Evolutionary conservation across 1,139 yeast genomes (phyloP), one percentile per base, ranked within the genome.

Genomic region (Geotrichum candidum): DNA sequence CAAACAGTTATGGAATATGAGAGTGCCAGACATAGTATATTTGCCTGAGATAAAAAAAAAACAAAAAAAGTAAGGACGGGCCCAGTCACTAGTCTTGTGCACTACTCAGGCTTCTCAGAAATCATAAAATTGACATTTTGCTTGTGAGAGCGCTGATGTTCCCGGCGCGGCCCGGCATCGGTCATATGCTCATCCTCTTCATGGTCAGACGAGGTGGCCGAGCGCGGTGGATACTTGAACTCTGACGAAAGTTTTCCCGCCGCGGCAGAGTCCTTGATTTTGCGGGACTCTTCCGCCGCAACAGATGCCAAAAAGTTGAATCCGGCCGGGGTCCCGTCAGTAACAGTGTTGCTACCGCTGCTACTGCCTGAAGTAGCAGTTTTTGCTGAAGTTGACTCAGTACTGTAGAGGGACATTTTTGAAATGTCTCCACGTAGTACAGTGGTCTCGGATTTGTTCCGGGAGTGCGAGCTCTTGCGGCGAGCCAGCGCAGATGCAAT

Each of bases 61-160:
- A 27, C 3, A 29, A 29, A 3, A 5, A 4, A 29, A 4, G 10
- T 4, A 29, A 29, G 33, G 9, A 5, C 33, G 33, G 33, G 33
- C 10, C 33, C 33, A 1, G 33, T 9, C 33, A 29, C 9, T 29
- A 29, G 27, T 25, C 27, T 25, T 38, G n/a, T n/a, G 31, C 11
- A 53, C 35, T n/a, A 50, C 51, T 48, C 31, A 38, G 31, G 38
- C 50, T 35, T 51, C 7, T 61, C 63, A 1, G 63, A 61, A 22
- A 63, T 63, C 65, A 63, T 56, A 50, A 63, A 63, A 23, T 61
- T 59, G 18, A 63, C 65, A 22, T 63, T 63, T 35, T 63, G 65
- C 23, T 63, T 63, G 41, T 63, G 64, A 25, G 62, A 58, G 11
- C 63, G 56, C 18, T 56, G 57, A 45, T 59, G 53, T 51, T 58